These are phyloP conservation scores for Coemansia sp. DNA, from an alignment of 192 early-diverging fungal genomes.

Conservation along the genomic window DNA sequence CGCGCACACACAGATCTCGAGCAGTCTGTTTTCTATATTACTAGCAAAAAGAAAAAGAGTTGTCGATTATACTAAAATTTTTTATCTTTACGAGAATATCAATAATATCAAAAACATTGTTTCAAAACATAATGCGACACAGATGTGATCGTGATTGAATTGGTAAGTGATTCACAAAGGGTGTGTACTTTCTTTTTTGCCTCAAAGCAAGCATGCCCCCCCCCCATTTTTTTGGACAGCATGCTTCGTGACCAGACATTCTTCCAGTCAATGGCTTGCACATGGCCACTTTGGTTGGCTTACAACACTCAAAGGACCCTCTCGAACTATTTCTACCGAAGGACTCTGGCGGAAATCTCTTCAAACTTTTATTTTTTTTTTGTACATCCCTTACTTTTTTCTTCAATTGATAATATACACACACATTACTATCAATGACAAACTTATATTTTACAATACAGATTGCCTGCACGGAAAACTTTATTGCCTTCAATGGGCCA, in stretches of 20 bases:
- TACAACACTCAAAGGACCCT: not conserved
- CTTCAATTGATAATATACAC: not conserved
- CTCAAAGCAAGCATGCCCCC: not conserved
- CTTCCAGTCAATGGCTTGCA: conserved; percentile 3
- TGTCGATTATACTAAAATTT: not conserved
- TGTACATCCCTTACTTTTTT: not conserved
- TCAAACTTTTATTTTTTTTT: not conserved
- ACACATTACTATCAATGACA: not conserved
- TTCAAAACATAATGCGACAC: not conserved
- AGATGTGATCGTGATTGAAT: not conserved
- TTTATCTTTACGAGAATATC: not conserved
- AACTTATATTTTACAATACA: not conserved
- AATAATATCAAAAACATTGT: not conserved
- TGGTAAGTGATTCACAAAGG: not conserved
- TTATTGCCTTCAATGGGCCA: not conserved
- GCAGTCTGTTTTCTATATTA: not conserved
- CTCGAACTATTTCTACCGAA: not conserved
- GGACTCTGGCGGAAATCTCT: not conserved
- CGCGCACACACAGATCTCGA: not conserved
- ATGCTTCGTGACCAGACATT: not conserved
- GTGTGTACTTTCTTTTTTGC: not conserved
- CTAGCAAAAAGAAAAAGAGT: not conserved
- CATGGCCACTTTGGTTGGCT: not conserved
- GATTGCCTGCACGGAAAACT: not conserved
- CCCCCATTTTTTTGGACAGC: not conserved